Conservation (phyloP, 2,329 filamentous ascomycete genomes). For the Fusarium dlaminii region DNA sequence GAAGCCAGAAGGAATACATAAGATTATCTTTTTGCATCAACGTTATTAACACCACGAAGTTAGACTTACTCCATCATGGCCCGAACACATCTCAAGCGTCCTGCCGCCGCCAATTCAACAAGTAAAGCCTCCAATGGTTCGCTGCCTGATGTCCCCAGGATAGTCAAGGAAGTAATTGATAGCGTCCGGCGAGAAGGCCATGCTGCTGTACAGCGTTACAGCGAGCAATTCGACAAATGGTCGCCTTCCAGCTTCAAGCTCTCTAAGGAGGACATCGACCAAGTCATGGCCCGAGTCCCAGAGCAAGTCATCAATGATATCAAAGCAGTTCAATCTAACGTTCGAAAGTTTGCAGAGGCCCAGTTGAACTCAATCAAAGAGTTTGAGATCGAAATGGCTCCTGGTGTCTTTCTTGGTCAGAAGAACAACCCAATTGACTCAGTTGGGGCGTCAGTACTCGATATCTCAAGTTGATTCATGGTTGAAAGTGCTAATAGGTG, state of each 20-base stretch:
- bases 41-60: background rate
- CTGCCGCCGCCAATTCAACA: background rate
- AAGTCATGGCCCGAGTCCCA: background rate
- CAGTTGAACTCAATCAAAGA: background rate
- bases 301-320: background rate
- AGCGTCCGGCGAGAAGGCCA: background rate
- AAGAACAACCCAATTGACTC: background rate
- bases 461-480: fast-evolving
- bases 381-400: background rate
- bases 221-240: background rate
- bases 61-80: background rate
- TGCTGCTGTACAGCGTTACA: background rate
- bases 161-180: background rate
- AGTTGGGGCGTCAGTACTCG: background rate
- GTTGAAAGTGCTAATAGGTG: fast-evolving
- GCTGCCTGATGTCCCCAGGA: background rate
- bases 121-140: background rate
- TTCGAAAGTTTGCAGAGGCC: background rate
- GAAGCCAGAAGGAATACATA: fast-evolving
- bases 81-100: background rate
- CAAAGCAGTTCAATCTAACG: background rate
- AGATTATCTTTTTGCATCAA: background rate
- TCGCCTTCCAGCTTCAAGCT: background rate
- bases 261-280: background rate
- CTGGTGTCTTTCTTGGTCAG: background rate